These are phyloP conservation scores for Colletotrichum sp. DNA, from an alignment of 2,329 filamentous ascomycete genomes.

Conservation along the genomic window DNA sequence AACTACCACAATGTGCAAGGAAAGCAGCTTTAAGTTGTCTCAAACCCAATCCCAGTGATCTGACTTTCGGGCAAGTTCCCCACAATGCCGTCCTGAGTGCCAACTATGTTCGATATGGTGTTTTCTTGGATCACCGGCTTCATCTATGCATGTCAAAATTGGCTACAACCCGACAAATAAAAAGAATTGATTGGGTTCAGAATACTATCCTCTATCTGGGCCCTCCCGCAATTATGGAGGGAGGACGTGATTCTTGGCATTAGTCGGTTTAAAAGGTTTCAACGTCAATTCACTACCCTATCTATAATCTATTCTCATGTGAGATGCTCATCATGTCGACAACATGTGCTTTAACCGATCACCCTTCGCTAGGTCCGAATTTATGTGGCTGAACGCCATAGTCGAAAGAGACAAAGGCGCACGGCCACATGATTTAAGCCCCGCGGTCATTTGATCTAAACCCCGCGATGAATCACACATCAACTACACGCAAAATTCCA, in stretches of 20 bases:
- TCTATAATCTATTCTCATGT: not conserved
- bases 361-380: not conserved
- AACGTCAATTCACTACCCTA: not conserved
- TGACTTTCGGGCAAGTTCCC: not conserved
- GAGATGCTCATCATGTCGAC: no score
- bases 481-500: not conserved
- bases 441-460: not conserved
- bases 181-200: not conserved
- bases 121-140: not conserved
- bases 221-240: not conserved
- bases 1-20: not conserved
- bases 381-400: not conserved
- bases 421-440: not conserved
- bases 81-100: not conserved
- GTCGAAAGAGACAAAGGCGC: not conserved
- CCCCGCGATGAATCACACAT: not conserved
- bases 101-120: accelerated
- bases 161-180: not conserved
- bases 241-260: not conserved
- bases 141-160: not conserved
- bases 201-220: not conserved
- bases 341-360: no score
- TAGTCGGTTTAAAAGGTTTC: not conserved
- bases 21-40: not conserved
- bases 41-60: not conserved